Base-by-base conservation (phyloP, 371 early-diverging fungal genomes). In the Mortierella sp. region DNA sequence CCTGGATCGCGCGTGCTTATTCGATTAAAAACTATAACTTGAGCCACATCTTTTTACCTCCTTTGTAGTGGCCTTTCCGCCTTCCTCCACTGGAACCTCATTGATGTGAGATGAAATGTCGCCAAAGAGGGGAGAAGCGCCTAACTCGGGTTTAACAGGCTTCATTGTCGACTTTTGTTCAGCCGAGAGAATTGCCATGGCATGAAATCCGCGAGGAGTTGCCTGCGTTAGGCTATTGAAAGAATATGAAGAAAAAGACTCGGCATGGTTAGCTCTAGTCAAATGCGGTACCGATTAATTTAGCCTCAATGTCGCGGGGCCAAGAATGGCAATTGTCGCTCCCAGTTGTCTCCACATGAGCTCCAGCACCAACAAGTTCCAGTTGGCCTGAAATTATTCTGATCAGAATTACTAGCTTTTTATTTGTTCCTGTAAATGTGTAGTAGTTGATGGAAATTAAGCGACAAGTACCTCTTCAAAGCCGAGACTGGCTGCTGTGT, bases 51-150 rank as follows among this genome's bases (percentile, higher is more conserved):
- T 47, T 7, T 17, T 69, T 84, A 86, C 88, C 82, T 88, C 83
- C 75, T 86, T 86, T 51, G 75, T 77, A 3, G 74, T 76, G 13
- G 76, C 68, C 62, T 84, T 85, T 60, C 84, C 82, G 17, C 83
- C 83, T 56, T 74, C 57, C 31, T 83, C 76, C 35, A 81, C 75
- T n/a, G 85, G 72, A 13, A 76, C 76, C 22, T 83, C 84, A 61
- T 86, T 83, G 26, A 74, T 71, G 54, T 85, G 84, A 23, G 82
- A 72, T 64, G 81, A 77, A 51, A 88, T 78, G 82, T 85, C 86
- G 5, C 88, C 89, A 51, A 89, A 90, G 35, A 90, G 69, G 13
- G 88, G 86, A 26, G 90, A 90, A 40, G 87, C 89, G 29, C 88
- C 88, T n/a, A 86, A 66, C 57, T 88, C 81, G 40, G 90, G 87